phyloP scores from a whole-genome alignment of 2,329 filamentous ascomycete genomes.

The Ramichloridium luteum region DNA sequence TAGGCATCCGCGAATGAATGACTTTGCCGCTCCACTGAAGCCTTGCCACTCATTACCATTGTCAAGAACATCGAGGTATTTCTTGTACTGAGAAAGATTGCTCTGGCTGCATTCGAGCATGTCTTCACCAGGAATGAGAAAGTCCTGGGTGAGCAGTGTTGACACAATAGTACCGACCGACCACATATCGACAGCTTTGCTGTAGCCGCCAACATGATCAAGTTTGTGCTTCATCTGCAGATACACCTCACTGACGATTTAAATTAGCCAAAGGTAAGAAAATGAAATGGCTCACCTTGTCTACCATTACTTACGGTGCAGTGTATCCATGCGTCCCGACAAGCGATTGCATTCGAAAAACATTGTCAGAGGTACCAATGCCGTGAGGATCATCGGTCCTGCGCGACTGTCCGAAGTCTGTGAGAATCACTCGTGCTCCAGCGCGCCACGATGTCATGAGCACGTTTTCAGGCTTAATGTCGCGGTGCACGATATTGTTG shows the following conservation, averaged over 20 bases:
- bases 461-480: conserved; percentile 53
- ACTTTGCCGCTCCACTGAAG: conserved; percentile 32
- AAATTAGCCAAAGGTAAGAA: conserved; percentile 3
- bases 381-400: conserved; percentile 22
- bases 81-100: conserved; percentile 7
- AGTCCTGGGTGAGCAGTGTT: conserved; percentile 39
- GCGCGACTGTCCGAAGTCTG: conserved; percentile 48
- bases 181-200: conserved; percentile 50
- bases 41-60: conserved; percentile 30
- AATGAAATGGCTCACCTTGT: neutral
- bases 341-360: conserved; percentile 39
- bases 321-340: conserved; percentile 46
- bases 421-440: conserved; percentile 43
- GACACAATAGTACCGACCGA: conserved; percentile 45
- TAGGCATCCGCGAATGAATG: conserved; percentile 43
- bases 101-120: conserved; percentile 9
- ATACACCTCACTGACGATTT: conserved; percentile 26
- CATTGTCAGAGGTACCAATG: conserved; percentile 10
- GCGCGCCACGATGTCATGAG: conserved; percentile 43
- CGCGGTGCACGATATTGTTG: conserved; percentile 45
- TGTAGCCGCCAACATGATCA: conserved; percentile 34
- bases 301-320: conserved; percentile 40
- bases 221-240: conserved; percentile 12
- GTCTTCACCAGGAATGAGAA: conserved; percentile 32
- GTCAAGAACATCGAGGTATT: conserved; percentile 34